These are phyloP conservation scores for Leptosphaerulina australis DNA, from an alignment of 2,329 filamentous ascomycete species.

Conservation along the genomic window DNA sequence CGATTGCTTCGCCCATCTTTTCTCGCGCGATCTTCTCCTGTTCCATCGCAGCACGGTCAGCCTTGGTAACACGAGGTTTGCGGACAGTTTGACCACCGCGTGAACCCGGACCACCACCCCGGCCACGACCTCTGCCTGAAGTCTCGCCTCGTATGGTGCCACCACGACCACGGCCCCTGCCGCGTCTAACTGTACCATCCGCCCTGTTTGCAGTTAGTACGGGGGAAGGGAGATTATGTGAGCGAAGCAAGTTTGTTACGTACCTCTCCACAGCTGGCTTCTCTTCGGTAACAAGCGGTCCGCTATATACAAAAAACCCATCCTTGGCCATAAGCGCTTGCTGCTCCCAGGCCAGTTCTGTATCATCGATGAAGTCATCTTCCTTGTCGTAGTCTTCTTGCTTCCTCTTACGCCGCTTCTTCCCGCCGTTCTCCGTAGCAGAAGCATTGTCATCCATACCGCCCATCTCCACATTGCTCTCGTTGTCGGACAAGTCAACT, in stretches of 20 bases:
- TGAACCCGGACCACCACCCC: conserved; percentile 68
- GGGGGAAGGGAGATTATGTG: too few relatives aligned
- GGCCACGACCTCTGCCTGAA: conserved; percentile 52
- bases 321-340: conserved; percentile 92
- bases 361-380: conserved; percentile 81
- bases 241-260: conserved; percentile 26
- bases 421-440: conserved; percentile 57
- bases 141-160: conserved; percentile 53
- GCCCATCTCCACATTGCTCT: conserved; percentile 88
- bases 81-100: conserved; percentile 75
- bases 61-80: conserved; percentile 86
- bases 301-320: conserved; percentile 97
- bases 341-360: conserved; percentile 92
- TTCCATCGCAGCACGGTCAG: conserved; percentile 80
- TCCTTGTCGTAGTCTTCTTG: conserved; percentile 71
- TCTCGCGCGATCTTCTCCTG: conserved; percentile 80
- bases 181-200: conserved; percentile 74
- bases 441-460: conserved; percentile 58
- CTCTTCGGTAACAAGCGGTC: conserved; percentile 86
- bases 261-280: conserved; percentile 71
- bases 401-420: conserved; percentile 82
- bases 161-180: conserved; percentile 62
- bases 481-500: conserved; percentile 71
- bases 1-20: conserved; percentile 49
- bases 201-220: conserved; percentile 58